phyloP scores from a whole-genome alignment of 2,329 filamentous ascomycete species.

The Xylariaceae sp. region DNA sequence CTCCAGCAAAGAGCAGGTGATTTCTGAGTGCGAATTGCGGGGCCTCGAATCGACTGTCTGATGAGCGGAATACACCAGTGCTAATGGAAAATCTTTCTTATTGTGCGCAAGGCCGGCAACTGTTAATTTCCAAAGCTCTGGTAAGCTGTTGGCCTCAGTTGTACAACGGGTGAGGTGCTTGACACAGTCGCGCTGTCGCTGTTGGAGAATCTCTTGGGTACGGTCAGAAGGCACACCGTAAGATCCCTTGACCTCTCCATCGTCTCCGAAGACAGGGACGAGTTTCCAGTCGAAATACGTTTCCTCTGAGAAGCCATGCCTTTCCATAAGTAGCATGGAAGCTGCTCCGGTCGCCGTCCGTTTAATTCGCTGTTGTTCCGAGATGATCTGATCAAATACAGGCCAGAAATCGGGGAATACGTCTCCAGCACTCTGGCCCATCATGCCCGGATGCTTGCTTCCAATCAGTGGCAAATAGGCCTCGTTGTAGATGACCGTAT shows the following conservation, averaged over 20 bases:
- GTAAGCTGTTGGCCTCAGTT: slow-evolving; percentile 21
- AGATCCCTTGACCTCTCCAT: slow-evolving; percentile 28
- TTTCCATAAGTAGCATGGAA: slow-evolving; percentile 26
- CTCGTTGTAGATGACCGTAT: slow-evolving; percentile 33
- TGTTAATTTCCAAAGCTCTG: slow-evolving; percentile 29
- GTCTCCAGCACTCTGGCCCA: slow-evolving; percentile 33
- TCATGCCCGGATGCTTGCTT: slow-evolving; percentile 29
- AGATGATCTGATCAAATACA: slow-evolving; percentile 25
- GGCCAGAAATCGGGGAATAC: slow-evolving; percentile 34
- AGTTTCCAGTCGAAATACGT: slow-evolving; percentile 41
- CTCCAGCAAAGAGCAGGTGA: slow-evolving; percentile 17
- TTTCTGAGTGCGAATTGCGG: slow-evolving; percentile 8
- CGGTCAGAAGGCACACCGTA: slow-evolving; percentile 17
- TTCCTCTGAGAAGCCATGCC: slow-evolving; percentile 32
- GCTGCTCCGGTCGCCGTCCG: slow-evolving; percentile 19
- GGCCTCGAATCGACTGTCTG: slow-evolving; percentile 14
- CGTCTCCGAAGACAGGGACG: slow-evolving; percentile 34
- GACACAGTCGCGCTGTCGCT: slow-evolving; percentile 32
- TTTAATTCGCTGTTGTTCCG: slow-evolving; percentile 22
- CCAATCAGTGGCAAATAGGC: slow-evolving; percentile 26
- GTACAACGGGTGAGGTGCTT: slow-evolving; percentile 32
- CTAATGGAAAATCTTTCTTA: slow-evolving; percentile 27
- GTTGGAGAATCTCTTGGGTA: slow-evolving; percentile 32
- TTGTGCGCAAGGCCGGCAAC: slow-evolving; percentile 20
- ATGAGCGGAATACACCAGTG: slow-evolving; percentile 27